Conservation (phyloP, 2,329 filamentous ascomycete species). For the Sphaerulina populicola region DNA sequence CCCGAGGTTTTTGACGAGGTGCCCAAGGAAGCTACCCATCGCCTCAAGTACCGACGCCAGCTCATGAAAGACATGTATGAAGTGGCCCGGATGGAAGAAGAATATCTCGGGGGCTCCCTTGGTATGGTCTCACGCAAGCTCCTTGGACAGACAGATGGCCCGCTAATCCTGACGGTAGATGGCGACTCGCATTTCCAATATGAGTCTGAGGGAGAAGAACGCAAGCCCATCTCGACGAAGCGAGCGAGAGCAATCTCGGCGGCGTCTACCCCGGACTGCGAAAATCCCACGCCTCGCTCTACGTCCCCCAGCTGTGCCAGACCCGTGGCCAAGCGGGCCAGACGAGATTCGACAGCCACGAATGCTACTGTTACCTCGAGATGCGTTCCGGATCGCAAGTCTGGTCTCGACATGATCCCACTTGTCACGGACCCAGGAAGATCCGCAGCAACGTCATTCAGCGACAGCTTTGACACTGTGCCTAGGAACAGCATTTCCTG, state of each 20-base stretch:
- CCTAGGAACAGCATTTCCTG: background rate
- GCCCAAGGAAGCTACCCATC: constrained; percentile 16
- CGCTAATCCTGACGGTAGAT: constrained; percentile 15
- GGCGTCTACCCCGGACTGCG: constrained; percentile 5
- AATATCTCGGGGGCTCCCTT: constrained; percentile 8
- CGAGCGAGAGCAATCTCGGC: constrained; percentile 6
- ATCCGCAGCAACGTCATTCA: background rate
- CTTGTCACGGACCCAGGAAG: background rate
- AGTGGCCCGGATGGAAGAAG: constrained; percentile 18
- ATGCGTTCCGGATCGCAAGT: constrained; percentile 3
- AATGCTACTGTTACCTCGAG: background rate
- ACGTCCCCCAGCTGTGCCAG: constrained; percentile 10
- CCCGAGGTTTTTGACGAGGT: constrained; percentile 24
- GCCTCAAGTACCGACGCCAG: constrained; percentile 11
- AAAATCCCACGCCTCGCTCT: constrained; percentile 10
- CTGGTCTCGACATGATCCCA: constrained; percentile 4
- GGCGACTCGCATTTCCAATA: constrained; percentile 11
- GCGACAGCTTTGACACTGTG: background rate
- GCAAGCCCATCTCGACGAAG: constrained; percentile 10
- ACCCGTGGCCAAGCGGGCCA: constrained; percentile 7
- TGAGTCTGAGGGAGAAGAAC: constrained; percentile 15
- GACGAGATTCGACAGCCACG: constrained; percentile 5
- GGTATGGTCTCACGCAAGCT: constrained; percentile 11
- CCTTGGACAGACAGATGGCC: background rate
- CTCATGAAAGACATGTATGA: constrained; percentile 19